phyloP scores from a whole-genome alignment of 306 rosid genomes.

The Mucuna pruriens region DNA sequence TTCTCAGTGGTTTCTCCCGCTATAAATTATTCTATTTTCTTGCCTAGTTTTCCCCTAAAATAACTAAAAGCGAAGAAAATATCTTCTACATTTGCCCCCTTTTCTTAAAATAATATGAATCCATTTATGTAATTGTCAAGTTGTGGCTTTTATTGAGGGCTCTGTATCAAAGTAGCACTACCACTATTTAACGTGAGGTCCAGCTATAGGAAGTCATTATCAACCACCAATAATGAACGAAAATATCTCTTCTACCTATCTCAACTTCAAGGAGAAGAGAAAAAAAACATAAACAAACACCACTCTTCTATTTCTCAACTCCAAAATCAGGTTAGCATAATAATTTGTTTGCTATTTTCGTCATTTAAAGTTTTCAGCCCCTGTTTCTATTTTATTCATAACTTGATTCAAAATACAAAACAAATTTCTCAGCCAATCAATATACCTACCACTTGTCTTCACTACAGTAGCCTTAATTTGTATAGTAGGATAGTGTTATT shows the following conservation, averaged over 20 bases:
- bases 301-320: slow-evolving; percentile 24
- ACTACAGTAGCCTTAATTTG: no score
- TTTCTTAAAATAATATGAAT: not conserved
- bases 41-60: not conserved
- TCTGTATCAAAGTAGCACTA: not conserved
- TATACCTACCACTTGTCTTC: not conserved
- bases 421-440: not conserved
- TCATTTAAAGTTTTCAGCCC: not conserved
- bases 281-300: not conserved
- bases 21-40: not conserved
- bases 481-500: no score
- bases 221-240: not conserved
- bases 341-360: not conserved
- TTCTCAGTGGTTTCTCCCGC: not conserved
- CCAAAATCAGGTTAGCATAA: not conserved
- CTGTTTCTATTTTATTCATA: not conserved
- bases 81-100: not conserved
- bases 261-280: not conserved
- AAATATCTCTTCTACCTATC: not conserved
- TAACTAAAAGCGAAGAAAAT: not conserved
- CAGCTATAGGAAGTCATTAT: not conserved
- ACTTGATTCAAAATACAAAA: not conserved
- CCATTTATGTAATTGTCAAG: not conserved
- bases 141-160: not conserved
- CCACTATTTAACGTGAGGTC: slow-evolving; percentile 29